A percentile compares a stretch with the other conserved stretches of the same genome.
Conservation (phyloP, 2,329 filamentous ascomycete genomes). For the Microcyclospora pomicola region DNA sequence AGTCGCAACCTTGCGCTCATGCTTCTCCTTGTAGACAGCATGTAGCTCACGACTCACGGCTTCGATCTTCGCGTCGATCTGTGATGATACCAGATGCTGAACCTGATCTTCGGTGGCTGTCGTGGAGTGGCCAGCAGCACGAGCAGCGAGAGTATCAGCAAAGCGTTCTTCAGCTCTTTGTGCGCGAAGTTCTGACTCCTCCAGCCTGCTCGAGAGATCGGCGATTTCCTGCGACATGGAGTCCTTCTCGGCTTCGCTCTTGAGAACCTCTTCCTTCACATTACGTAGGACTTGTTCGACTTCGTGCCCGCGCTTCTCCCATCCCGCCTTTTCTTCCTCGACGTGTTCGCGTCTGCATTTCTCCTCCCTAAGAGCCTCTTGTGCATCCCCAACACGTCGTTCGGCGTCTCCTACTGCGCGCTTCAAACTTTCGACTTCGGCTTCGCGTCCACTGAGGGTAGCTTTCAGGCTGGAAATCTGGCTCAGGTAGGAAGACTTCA, state of each 20-base stretch:
- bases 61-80: conserved; percentile 85
- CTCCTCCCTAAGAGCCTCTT: conserved; percentile 73
- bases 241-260: conserved; percentile 67
- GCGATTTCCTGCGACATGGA: conserved; percentile 62
- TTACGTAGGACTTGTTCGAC: conserved; percentile 70
- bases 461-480: conserved; percentile 92
- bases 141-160: conserved; percentile 42
- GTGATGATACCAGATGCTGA: conserved; percentile 36
- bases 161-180: conserved; percentile 52
- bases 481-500: conserved; percentile 82
- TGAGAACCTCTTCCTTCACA: conserved; percentile 68
- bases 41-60: conserved; percentile 64
- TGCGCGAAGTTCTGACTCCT: conserved; percentile 61
- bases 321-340: conserved; percentile 60
- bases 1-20: conserved; percentile 87
- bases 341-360: conserved; percentile 55
- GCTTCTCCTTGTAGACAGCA: conserved; percentile 87
- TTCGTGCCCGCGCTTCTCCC: conserved; percentile 74
- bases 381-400: conserved; percentile 72
- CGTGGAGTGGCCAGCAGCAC: conserved; percentile 17
- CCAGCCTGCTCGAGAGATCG: conserved; percentile 59
- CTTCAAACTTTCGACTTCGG: conserved; percentile 77
- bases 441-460: conserved; percentile 81
- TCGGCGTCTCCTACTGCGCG: conserved; percentile 81
- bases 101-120: conserved; percentile 29